Evolutionary conservation across 108 stramenopile species (phyloP).

Genomic region (Epipyxis sp.): DNA sequence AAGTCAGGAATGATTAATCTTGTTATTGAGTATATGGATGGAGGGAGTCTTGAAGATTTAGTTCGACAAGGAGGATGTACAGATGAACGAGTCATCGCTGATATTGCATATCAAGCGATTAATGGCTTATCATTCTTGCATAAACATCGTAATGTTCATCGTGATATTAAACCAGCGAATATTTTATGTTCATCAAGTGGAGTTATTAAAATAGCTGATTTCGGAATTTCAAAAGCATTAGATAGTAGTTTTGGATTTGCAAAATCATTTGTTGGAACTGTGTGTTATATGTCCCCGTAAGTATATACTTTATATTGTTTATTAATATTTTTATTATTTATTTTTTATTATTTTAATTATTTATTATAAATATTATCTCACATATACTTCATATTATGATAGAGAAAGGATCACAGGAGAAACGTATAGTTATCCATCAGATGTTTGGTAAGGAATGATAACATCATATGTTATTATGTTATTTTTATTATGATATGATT

Average conservation of each 20-base stretch:
- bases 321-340: background rate
- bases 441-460: too few species aligned
- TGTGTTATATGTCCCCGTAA: conserved; percentile 62
- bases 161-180: conserved; percentile 61
- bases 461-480: too few species aligned
- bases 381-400: too few species aligned
- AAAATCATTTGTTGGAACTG: conserved; percentile 61
- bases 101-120: conserved; percentile 45
- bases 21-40: conserved; percentile 59
- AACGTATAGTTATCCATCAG: conserved; percentile 5
- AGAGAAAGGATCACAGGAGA: conserved; percentile 28
- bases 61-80: conserved; percentile 38
- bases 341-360: too few species aligned
- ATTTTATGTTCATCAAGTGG: conserved; percentile 47
- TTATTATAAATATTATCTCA: too few species aligned
- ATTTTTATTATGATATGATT: too few species aligned
- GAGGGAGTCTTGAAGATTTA: conserved; percentile 51
- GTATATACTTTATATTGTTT: conserved; percentile 6
- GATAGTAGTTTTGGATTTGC: conserved; percentile 32
- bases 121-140: conserved; percentile 45
- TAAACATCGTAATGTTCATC: conserved; percentile 44
- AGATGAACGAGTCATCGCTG: conserved; percentile 46
- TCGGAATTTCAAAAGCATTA: conserved; percentile 46
- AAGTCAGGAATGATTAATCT: conserved; percentile 52
- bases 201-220: conserved; percentile 56